Base-by-base conservation (phyloP, 2,329 filamentous ascomycete genomes). In the Fusarium zealandicum region DNA sequence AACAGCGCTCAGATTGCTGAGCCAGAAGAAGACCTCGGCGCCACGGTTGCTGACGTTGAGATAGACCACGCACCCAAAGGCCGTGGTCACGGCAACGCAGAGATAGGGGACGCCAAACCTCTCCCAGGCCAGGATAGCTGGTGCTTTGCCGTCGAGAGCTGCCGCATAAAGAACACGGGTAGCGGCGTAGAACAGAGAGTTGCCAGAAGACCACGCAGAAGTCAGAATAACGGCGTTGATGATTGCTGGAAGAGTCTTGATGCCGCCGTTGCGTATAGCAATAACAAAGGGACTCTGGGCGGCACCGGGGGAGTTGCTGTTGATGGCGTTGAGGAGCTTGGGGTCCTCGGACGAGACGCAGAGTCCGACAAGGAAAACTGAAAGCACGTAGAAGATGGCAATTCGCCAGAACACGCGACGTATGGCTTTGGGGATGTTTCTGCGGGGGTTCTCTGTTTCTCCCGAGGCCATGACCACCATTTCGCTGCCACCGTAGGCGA, bases 211-310 rank as follows among this genome's bases (percentile, higher is more conserved):
- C 78, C 82, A 84, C 4, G 86, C 87, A 6, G 85, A 87, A 10
- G 87, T 85, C 33, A 90, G 75, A 55, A 90, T 83, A 7, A 83
- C 85, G n/a, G 80, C 86, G 65, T 90, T 90, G 73, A 90, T 86
- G 59, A 89, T 79, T 39, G 82, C 83, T 54, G 87, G 83, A 2
- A 90, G 80, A 1, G 80, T 81, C 2, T 76, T 73, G 63, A 93
- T 90, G 4, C 83, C 80, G 9, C 88, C 79, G n/a, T 82, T 78
- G 65, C 86, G 80, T 74, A 91, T 90, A 17, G 87, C 87, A 54
- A 86, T 82, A 31, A 86, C 84, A 70, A 86, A 85, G 0, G 86
- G 86, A 17, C 82, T 86, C n/a, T 51, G 50, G 0, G 48, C 54
- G 0, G 54, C 55, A 1, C 55, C 55, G 3, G 55, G 3, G 82